Evolutionary conservation across 73 alveolate genomes (phyloP).

Genomic region (Durusdinium trenchii): DNA sequence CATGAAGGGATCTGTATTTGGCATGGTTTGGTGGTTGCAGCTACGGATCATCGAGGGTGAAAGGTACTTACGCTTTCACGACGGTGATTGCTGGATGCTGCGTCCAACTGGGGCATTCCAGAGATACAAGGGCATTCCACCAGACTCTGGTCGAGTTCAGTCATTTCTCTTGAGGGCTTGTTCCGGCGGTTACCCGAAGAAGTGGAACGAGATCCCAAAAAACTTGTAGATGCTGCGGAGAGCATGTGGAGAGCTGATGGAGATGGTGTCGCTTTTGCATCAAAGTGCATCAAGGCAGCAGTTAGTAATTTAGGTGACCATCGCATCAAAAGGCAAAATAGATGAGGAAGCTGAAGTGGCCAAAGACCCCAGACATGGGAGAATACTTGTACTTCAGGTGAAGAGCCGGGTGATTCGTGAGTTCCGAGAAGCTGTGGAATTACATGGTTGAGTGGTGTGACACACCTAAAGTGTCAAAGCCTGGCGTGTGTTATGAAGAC

Average conservation of each 20-base stretch:
- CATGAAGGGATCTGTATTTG: not conserved
- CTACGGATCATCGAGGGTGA: too few relatives aligned
- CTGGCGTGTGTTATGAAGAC: slow-evolving; percentile 12
- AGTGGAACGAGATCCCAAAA: not conserved
- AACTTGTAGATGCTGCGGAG: not conserved
- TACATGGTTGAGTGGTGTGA: slow-evolving; percentile 69
- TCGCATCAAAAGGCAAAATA: not conserved
- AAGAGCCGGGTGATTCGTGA: not conserved
- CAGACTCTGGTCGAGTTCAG: not conserved
- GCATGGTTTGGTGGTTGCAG: not conserved
- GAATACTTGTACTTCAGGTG: not conserved
- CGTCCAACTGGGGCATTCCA: slow-evolving; percentile 22
- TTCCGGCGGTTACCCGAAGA: slow-evolving; percentile 23
- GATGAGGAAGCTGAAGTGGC: not conserved
- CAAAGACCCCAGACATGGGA: not conserved
- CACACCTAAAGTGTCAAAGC: not conserved
- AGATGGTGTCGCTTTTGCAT: not conserved
- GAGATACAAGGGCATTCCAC: slow-evolving; percentile 22
- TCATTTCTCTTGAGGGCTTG: slow-evolving; percentile 10
- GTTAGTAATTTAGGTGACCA: not conserved
- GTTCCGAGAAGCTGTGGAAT: not conserved
- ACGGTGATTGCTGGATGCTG: slow-evolving; percentile 51
- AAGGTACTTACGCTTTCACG: not conserved
- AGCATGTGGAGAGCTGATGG: not conserved
- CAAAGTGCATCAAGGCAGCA: not conserved